A percentile compares a stretch with the other conserved stretches of the same genome.
Evolutionary conservation across 2,329 filamentous ascomycete species (phyloP).

Genomic region (Ascochyta lentis): DNA sequence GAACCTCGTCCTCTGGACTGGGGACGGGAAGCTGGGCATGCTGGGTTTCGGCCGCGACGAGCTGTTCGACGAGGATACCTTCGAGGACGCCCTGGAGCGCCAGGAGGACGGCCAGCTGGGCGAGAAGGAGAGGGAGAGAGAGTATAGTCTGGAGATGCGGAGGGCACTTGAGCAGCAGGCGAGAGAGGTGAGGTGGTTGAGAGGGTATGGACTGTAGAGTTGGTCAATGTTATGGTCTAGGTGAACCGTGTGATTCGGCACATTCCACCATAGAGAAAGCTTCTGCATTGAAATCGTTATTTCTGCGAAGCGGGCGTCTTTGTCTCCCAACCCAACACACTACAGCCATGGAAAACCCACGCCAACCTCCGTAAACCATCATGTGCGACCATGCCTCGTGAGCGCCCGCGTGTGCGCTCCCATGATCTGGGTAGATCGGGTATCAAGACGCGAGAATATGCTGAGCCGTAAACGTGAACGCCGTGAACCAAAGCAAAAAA

Average conservation of each 20-base stretch:
- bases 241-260: no score
- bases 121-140: slow-evolving; percentile 61
- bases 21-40: slow-evolving; percentile 77
- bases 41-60: slow-evolving; percentile 57
- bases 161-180: slow-evolving; percentile 77
- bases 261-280: no score
- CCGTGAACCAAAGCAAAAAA: background rate
- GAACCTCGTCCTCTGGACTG: slow-evolving; percentile 86
- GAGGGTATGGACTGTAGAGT: slow-evolving; percentile 64
- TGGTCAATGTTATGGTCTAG: no score
- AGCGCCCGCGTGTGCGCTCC: background rate
- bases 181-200: slow-evolving; percentile 77
- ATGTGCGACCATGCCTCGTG: background rate
- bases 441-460: slow-evolving; percentile 11
- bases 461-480: background rate
- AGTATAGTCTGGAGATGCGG: slow-evolving; percentile 75
- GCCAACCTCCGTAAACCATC: background rate
- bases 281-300: no score
- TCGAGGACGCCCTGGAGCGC: slow-evolving; percentile 44
- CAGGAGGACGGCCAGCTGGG: slow-evolving; percentile 49
- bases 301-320: background rate
- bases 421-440: slow-evolving; percentile 17
- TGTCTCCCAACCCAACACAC: background rate
- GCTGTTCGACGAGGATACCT: slow-evolving; percentile 39
- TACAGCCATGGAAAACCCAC: background rate